phyloP scores from a whole-genome alignment of 768 basidiomycete genomes.

The Saitozyma sp. region DNA sequence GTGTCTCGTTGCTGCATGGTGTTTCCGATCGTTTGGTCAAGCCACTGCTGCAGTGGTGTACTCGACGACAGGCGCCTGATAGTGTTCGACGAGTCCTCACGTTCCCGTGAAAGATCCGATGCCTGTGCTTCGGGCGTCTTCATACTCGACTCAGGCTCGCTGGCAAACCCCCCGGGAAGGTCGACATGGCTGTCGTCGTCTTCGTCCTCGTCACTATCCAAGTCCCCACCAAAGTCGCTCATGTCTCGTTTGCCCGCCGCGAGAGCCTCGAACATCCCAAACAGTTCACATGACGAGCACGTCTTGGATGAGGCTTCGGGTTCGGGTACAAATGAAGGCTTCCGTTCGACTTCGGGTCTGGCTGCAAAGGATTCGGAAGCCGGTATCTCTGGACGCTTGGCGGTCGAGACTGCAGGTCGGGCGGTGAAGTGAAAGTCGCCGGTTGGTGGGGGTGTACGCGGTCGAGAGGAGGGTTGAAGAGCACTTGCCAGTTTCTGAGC shows the following conservation, averaged over 20 bases:
- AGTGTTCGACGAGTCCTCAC: background rate
- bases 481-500: too few species aligned
- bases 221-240: background rate
- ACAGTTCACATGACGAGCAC: slow-evolving; percentile 23
- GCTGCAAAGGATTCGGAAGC: too few species aligned
- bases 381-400: too few species aligned
- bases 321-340: too few species aligned
- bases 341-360: too few species aligned
- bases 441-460: too few species aligned
- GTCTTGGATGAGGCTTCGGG: too few species aligned
- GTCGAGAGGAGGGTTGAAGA: too few species aligned
- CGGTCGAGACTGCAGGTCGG: too few species aligned
- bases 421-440: too few species aligned
- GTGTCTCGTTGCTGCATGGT: slow-evolving; percentile 16
- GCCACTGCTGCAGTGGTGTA: slow-evolving; percentile 11
- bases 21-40: slow-evolving; percentile 17
- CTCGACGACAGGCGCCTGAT: background rate
- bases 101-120: too few species aligned
- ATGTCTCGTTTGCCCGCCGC: slow-evolving; percentile 22
- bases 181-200: slow-evolving; percentile 15
- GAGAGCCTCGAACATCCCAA: slow-evolving; percentile 33
- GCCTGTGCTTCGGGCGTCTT: background rate
- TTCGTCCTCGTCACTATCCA: too few species aligned
- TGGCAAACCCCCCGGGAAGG: slow-evolving; percentile 6
- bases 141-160: background rate